Conservation (phyloP, 1,284 basidiomycete species). For the Microbotryum lychnidis-dioicae region DNA sequence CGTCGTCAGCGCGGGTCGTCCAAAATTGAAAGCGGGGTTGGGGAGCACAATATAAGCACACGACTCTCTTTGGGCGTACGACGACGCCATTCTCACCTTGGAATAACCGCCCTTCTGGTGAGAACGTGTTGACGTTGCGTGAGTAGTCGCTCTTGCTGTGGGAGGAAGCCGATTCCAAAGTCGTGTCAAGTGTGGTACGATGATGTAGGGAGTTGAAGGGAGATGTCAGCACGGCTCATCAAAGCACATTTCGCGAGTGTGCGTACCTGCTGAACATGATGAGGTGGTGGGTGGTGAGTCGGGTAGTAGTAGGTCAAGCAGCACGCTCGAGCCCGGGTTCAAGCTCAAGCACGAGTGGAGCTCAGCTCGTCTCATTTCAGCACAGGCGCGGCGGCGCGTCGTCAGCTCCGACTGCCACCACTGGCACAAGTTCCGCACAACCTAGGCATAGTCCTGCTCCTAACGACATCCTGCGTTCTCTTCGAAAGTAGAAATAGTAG, state of each 20-base stretch:
- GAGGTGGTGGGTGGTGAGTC: background rate
- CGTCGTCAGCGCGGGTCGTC: background rate
- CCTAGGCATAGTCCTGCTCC: too few species aligned
- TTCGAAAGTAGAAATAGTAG: too few species aligned
- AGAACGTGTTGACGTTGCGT: constrained; percentile 62
- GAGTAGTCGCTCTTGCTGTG: background rate
- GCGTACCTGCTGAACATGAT: constrained; percentile 28
- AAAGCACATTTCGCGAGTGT: background rate
- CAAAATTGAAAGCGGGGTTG: background rate
- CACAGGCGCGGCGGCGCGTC: background rate
- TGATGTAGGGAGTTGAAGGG: background rate
- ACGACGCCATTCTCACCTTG: constrained; percentile 40
- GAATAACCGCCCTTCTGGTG: constrained; percentile 63
- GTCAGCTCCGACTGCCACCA: background rate
- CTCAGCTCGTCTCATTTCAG: too few species aligned
- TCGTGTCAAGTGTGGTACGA: background rate
- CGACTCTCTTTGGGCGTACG: too few species aligned
- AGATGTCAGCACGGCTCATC: background rate
- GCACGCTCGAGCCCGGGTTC: too few species aligned
- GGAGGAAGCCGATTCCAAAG: background rate
- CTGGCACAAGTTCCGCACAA: too few species aligned
- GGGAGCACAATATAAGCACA: background rate
- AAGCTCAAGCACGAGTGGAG: too few species aligned
- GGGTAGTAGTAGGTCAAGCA: too few species aligned
- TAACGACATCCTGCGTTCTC: too few species aligned